A percentile compares a stretch with the other conserved stretches of the same genome.
Evolutionary conservation across 371 early-diverging fungal genomes (phyloP).

Genomic region (Mucor lusitanicus): DNA sequence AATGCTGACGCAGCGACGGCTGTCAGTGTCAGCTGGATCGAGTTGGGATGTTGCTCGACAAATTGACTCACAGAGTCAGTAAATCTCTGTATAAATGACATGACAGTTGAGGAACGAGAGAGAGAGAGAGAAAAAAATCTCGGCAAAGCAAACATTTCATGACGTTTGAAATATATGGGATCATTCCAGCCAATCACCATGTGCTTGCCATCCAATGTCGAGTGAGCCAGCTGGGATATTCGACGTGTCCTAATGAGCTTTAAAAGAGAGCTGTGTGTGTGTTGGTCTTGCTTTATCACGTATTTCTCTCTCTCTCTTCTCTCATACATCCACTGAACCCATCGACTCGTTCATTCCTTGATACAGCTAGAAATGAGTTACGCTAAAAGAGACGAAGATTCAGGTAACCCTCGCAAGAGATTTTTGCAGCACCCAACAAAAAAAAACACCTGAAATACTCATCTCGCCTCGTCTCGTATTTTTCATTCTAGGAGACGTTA

Average conservation of each 20-base stretch:
- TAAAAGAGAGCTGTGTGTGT: not conserved
- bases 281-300: slow-evolving; percentile 11
- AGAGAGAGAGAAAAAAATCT: slow-evolving; percentile 2
- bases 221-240: not conserved
- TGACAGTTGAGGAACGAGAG: not conserved
- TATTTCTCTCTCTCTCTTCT: not conserved
- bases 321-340: not conserved
- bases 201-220: too few relatives aligned
- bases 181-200: not conserved
- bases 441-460: not conserved
- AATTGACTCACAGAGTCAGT: slow-evolving; percentile 17
- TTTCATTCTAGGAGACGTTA: slow-evolving; percentile 39
- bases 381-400: slow-evolving; percentile 65
- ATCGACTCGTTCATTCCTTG: not conserved
- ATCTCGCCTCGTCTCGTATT: not conserved
- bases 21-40: slow-evolving; percentile 38
- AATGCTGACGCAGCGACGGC: slow-evolving; percentile 65
- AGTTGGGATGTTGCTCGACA: slow-evolving; percentile 17
- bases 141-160: not conserved
- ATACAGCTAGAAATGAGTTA: slow-evolving; percentile 53
- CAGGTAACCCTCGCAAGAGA: slow-evolving; percentile 26
- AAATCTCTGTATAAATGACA: slow-evolving; percentile 12
- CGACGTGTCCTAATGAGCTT: slow-evolving; percentile 6
- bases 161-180: not conserved
- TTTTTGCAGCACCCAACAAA: not conserved